Conservation (phyloP, 2,329 filamentous ascomycete species). For the Neofusicoccum umdonicola region DNA sequence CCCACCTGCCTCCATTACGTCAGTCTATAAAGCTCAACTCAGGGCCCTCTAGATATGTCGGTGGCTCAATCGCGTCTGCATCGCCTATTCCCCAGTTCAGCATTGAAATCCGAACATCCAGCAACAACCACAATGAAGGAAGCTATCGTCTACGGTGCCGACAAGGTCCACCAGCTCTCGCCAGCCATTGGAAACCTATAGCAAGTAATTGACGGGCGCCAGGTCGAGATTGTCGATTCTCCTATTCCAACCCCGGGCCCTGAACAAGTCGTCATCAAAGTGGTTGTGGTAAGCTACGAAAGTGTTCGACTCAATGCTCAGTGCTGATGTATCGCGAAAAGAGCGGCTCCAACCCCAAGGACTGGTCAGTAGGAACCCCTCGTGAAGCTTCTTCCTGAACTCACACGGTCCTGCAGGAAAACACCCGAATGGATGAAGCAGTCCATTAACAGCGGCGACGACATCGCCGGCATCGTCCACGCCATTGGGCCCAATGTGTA, state of each 20-base stretch:
- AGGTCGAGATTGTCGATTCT: slow-evolving; percentile 39
- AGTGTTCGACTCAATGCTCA: background rate
- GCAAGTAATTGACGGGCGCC: slow-evolving; percentile 12
- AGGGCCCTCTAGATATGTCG: background rate
- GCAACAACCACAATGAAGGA: slow-evolving; percentile 24
- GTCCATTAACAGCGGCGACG: slow-evolving; percentile 50
- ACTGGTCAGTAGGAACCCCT: slow-evolving; percentile 38
- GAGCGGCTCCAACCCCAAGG: slow-evolving; percentile 46
- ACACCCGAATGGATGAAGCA: slow-evolving; percentile 24
- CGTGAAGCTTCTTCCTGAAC: slow-evolving; percentile 20
- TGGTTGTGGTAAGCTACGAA: slow-evolving; percentile 27
- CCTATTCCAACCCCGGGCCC: slow-evolving; percentile 32
- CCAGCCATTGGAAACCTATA: background rate
- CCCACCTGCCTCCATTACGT: background rate
- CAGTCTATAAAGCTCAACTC: background rate
- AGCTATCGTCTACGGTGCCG: slow-evolving; percentile 23
- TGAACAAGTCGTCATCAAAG: slow-evolving; percentile 40
- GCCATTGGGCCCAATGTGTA: slow-evolving; percentile 54
- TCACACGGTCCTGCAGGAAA: slow-evolving; percentile 25
- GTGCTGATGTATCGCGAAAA: background rate
- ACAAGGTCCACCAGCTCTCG: background rate
- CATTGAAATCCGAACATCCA: background rate
- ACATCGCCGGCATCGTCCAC: slow-evolving; percentile 56
- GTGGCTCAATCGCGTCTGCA: background rate
- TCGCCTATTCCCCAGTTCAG: background rate